These are phyloP conservation scores for Scenedesmus sp. DNA, from an alignment of 163 green algal genomes.

Conservation along the genomic window DNA sequence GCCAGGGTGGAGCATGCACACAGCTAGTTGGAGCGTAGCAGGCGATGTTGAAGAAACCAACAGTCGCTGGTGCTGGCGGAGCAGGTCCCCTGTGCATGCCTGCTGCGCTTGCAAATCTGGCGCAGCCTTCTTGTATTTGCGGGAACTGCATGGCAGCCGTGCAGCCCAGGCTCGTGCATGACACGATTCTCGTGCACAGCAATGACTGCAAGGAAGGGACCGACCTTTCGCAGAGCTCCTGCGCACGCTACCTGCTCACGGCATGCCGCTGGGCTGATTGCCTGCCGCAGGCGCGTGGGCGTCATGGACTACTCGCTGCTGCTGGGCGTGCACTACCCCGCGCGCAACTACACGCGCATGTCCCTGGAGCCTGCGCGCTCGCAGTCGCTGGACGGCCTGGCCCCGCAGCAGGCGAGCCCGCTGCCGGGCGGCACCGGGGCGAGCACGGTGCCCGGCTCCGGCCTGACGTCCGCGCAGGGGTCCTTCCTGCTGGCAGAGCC, in stretches of 20 bases:
- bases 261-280: not conserved
- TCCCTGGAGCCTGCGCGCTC: conserved; percentile 42
- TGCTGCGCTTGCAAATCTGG: too few species aligned
- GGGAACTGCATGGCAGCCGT: too few species aligned
- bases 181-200: too few species aligned
- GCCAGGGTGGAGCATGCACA: too few species aligned
- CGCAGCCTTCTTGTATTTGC: too few species aligned
- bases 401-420: not conserved
- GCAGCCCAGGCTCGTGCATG: too few species aligned
- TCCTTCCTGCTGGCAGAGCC: conserved; percentile 9
- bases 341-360: conserved; percentile 6
- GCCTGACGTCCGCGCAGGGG: not conserved
- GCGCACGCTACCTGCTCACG: not conserved
- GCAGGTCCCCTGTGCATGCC: too few species aligned
- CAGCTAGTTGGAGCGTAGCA: too few species aligned
- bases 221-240: too few species aligned
- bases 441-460: not conserved
- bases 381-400: not conserved
- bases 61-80: too few species aligned
- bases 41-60: too few species aligned
- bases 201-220: too few species aligned
- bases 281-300: conserved; percentile 56
- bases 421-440: not conserved
- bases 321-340: conserved; percentile 93
- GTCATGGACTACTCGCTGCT: conserved; percentile 99